phyloP scores from a whole-genome alignment of 805 yeast genomes.

The Komagataella kurtzmanii region DNA sequence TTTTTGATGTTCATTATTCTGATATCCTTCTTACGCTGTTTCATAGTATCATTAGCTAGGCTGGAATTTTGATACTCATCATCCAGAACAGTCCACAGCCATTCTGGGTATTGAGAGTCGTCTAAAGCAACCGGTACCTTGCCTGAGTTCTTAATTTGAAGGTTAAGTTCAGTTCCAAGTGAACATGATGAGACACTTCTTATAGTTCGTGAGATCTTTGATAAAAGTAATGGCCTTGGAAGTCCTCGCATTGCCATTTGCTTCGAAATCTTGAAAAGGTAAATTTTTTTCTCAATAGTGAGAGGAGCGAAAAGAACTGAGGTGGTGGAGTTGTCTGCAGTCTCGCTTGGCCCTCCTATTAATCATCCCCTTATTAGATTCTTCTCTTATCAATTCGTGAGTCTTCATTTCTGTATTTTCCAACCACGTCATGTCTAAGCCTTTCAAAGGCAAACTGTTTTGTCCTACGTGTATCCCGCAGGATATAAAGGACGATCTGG shows the following conservation, averaged over 20 bases:
- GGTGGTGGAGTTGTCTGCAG: not conserved
- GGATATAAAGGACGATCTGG: conserved; percentile 25
- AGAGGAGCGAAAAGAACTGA: not conserved
- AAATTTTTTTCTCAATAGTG: not conserved
- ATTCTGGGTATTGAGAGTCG: conserved; percentile 83
- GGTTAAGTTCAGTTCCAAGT: conserved; percentile 60
- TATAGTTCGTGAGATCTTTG: not conserved
- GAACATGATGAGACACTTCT: conserved; percentile 32
- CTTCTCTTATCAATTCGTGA: not conserved
- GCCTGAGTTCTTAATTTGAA: conserved; percentile 69
- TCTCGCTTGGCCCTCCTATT: not conserved
- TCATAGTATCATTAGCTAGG: conserved; percentile 43
- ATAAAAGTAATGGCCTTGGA: not conserved
- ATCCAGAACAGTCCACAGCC: conserved; percentile 87
- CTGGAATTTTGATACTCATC: conserved; percentile 41
- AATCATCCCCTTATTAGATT: no score
- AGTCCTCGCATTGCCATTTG: not conserved
- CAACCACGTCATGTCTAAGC: conserved; percentile 8
- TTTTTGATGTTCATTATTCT: conserved; percentile 53
- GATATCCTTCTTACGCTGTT: conserved; percentile 56
- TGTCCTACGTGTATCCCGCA: conserved; percentile 43
- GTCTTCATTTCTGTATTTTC: no score
- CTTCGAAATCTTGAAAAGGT: not conserved
- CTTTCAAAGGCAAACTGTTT: conserved; percentile 34
- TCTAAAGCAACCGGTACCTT: conserved; percentile 80